Evolutionary conservation across 805 yeast genomes (phyloP), one percentile per base, ranked within the genome.

Genomic region (Kazachstania africana): DNA sequence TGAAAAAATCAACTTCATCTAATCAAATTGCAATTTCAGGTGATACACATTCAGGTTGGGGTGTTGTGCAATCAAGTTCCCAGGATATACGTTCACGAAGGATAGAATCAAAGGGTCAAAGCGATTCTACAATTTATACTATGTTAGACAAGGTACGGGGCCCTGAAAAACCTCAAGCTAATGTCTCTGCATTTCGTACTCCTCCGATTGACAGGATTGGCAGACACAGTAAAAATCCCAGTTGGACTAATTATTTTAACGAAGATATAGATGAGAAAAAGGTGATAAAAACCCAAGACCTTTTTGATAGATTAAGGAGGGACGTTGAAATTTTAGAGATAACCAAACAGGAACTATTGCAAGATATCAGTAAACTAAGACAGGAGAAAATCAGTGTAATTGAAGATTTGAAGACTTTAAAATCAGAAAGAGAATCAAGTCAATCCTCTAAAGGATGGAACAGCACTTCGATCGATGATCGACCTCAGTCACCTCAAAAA

Each of bases 311-410:
- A 19, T 6, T 23, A n/a, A 23, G 13, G 12, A 42, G 52, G 23
- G 67, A 63, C 37, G 42, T 75, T 9, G 47, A 54, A 12, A 53
- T 52, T 25, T 62, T 67, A 37, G 60, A 63, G 23, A 48, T 61
- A 2, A 55, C 62, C 1, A 72, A 68, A 39, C 61, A 65, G 2
- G 50, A 51, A 5, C 40, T 77, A 22, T 35, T 59, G 14, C 60
- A 57, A 26, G 84, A 78, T 24, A 62, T 79, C 10, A 66, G 62
- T 29, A 65, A 58, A 13, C 57, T 84, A 38, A 63, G 57, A 19
- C 37, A 43, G 1, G 66, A 67, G 28, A 76, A 68, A 53, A 60
- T 57, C 21, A 52, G 56, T 12, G 53, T 83, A 31, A 57, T 54
- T 28, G 38, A 43, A 12, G 82, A 75, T 33, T 55, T 76, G 17